phyloP scores from a whole-genome alignment of 2,329 filamentous ascomycete genomes.

The Xylariaceae sp. region DNA sequence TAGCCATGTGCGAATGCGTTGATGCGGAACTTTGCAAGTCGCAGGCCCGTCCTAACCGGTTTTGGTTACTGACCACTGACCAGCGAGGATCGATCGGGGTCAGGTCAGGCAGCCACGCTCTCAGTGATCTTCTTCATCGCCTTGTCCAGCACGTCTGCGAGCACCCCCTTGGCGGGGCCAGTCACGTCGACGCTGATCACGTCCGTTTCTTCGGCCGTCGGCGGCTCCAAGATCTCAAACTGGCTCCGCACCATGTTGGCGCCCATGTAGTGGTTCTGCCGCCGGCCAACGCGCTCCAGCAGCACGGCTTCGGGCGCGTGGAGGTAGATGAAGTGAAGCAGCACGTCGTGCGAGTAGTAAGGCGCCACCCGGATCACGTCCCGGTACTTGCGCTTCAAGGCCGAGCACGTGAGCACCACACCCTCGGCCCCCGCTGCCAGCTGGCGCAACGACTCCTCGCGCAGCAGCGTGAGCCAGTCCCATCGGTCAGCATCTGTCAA shows the following conservation, averaged over 20 bases:
- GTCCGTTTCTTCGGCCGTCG: conserved; percentile 63
- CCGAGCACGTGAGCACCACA: conserved; percentile 94
- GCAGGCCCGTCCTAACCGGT: too few relatives aligned
- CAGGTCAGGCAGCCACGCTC: conserved; percentile 26
- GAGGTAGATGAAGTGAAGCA: conserved; percentile 90
- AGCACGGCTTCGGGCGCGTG: conserved; percentile 71
- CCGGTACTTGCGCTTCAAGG: conserved; percentile 93
- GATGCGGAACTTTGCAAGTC: too few relatives aligned
- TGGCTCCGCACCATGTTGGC: conserved; percentile 93
- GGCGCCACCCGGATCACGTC: conserved; percentile 81
- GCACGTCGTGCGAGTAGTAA: conserved; percentile 67
- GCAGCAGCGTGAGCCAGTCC: conserved; percentile 87
- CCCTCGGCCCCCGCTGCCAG: conserved; percentile 56
- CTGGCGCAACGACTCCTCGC: conserved; percentile 58
- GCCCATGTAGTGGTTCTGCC: conserved; percentile 92
- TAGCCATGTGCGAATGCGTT: neutral
- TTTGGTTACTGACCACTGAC: too few relatives aligned
- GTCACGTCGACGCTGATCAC: conserved; percentile 67
- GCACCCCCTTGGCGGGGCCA: conserved; percentile 52
- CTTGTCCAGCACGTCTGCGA: conserved; percentile 51
- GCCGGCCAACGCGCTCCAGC: conserved; percentile 64
- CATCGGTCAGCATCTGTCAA: conserved; percentile 91
- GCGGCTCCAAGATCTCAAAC: conserved; percentile 80
- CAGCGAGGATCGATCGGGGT: too few relatives aligned
- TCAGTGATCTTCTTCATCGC: conserved; percentile 52